Evolutionary conservation across 2,329 filamentous ascomycete genomes (phyloP).

Genomic region (Ramularia endophylla): DNA sequence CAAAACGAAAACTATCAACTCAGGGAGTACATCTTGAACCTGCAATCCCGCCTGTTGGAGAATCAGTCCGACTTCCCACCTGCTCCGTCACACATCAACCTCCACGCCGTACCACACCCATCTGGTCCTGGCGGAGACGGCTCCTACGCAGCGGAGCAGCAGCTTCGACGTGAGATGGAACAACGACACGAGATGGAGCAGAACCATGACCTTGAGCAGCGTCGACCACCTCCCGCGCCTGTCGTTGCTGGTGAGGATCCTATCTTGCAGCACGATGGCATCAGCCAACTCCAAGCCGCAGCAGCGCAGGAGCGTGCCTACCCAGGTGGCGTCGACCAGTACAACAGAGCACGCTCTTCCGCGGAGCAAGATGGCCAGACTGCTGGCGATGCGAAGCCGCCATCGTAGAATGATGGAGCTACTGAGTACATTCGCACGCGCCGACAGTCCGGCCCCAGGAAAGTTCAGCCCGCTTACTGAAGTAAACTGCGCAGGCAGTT

Average conservation of each 20-base stretch:
- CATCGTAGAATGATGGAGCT: constrained; percentile 5
- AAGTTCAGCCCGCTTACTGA: too few relatives aligned
- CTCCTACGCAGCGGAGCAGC: constrained; percentile 19
- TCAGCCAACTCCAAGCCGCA: constrained; percentile 22
- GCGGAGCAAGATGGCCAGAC: neutral
- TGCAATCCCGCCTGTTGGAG: constrained; percentile 82
- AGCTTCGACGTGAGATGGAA: constrained; percentile 20
- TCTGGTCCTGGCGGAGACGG: constrained; percentile 13
- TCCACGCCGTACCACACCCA: constrained; percentile 33
- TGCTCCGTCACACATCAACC: constrained; percentile 71
- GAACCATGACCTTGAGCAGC: neutral
- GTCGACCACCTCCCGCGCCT: constrained; percentile 14
- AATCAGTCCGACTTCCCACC: constrained; percentile 77
- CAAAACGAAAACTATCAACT: constrained; percentile 86
- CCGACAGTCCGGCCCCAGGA: too few relatives aligned
- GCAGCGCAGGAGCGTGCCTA: constrained; percentile 18
- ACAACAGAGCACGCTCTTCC: too few relatives aligned
- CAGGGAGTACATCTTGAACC: constrained; percentile 84
- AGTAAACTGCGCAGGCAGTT: too few relatives aligned
- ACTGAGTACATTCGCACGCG: too few relatives aligned
- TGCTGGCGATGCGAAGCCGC: constrained; percentile 7
- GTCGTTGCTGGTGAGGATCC: constrained; percentile 17
- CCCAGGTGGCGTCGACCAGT: constrained; percentile 17
- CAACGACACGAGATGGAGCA: constrained; percentile 7
- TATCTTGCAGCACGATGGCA: constrained; percentile 15